phyloP scores from a whole-genome alignment of 2,329 filamentous ascomycete genomes.

The Neopestalotiopsis sp. region DNA sequence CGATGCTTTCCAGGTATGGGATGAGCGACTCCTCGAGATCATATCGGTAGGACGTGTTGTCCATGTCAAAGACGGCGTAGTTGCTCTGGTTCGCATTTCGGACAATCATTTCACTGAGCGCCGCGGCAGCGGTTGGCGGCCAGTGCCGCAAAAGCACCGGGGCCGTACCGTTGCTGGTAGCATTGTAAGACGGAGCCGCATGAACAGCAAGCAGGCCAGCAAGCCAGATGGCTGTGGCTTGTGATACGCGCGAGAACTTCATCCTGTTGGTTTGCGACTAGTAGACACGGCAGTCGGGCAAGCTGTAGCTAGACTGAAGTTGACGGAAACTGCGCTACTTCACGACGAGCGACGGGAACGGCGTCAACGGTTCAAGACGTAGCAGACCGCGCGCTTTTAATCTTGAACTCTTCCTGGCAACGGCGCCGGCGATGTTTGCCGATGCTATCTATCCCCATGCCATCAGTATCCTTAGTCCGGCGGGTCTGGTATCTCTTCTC shows the following conservation, averaged over 20 bases:
- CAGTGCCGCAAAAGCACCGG: slow-evolving; percentile 35
- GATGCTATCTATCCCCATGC: slow-evolving; percentile 5
- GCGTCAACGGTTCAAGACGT: neutral
- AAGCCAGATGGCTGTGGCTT: neutral
- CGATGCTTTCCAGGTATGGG: slow-evolving; percentile 48
- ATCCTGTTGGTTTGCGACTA: neutral
- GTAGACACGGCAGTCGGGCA: neutral
- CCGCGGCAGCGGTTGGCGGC: slow-evolving; percentile 41
- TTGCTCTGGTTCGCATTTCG: slow-evolving; percentile 43
- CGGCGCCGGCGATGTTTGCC: neutral
- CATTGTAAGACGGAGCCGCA: neutral
- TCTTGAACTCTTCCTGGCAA: too few species aligned
- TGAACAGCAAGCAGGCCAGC: neutral
- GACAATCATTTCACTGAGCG: slow-evolving; percentile 44
- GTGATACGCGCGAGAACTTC: slow-evolving; percentile 11
- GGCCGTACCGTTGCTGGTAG: neutral
- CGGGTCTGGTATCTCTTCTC: slow-evolving; percentile 3
- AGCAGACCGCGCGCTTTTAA: neutral
- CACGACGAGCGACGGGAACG: neutral
- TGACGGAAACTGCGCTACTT: neutral
- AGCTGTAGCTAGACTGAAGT: neutral
- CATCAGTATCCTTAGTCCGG: neutral
- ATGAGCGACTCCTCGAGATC: slow-evolving; percentile 50
- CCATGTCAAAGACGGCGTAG: slow-evolving; percentile 51
- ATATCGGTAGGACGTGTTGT: slow-evolving; percentile 49